Evolutionary conservation across 257 asterid species (phyloP), one percentile per base, ranked within the genome.

Genomic region (Vinca minor): DNA sequence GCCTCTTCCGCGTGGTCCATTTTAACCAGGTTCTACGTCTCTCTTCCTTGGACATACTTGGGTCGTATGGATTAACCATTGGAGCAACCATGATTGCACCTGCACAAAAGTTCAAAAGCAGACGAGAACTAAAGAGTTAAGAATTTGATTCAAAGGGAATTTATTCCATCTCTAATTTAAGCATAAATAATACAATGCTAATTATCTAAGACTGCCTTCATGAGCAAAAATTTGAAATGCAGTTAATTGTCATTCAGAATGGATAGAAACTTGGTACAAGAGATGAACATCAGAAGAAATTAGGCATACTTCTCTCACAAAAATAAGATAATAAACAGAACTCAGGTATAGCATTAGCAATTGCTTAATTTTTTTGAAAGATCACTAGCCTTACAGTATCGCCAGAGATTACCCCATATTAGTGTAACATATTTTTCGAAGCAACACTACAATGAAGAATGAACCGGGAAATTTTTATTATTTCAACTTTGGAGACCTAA

Each of bases 51-150:
- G 77, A 82, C 82, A 92, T 81, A 49, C 79, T 83, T 21, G 87
- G 86, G 72, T 92, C 98, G 55, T 92, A 92, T 62, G 98, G 96
- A 78, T 82, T 92, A 59, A 92, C 80, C 89, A 89, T 74, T 57
- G 98, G 98, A 65, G 95, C 95, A 69, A 92, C 77, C 88, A 92
- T 81, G 72, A 89, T 68, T 32, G 97, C 97, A 77, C 98, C 98
- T 92, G 83, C 64, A 76, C 64, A 69, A 70, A 58, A 58, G 59
- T 36, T 56, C 54, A 39, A 57, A 32, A 69, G 69, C 31, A 17
- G 64, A n/a, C n/a, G n/a, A n/a, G n/a, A n/a, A n/a, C n/a, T n/a
- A n/a, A n/a, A n/a, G n/a, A n/a, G n/a, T 57, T 71, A 59, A 70
- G 67, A 66, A 71, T 7, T 4, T 25, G 26, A 60, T 62, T 31